Base-by-base conservation (phyloP, 805 yeast genomes). In the Lachancea thermotolerans region DNA sequence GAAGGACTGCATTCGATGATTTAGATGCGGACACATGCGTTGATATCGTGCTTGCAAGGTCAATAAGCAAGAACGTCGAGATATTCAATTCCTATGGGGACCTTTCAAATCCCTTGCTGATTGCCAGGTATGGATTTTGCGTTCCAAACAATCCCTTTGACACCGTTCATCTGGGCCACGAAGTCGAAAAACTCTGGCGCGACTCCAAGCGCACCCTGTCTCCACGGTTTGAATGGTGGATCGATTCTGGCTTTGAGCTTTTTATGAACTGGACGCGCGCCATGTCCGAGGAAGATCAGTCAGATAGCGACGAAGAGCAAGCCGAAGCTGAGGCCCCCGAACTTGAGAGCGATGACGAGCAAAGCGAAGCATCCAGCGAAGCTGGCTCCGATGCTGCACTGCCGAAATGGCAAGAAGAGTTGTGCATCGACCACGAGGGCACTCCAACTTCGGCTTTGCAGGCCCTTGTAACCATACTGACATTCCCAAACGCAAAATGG, bases 51-150 rank as follows among this genome's bases (percentile, higher is more conserved):
- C 56, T 82, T 2, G 67, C 70, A 15, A 60, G 58, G 11, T 57
- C 64, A 1, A 76, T 85, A 0, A 41, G 55, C 1, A 58, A 65
- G 30, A 77, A 78, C 7, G 60, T 69, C 10, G 96, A 91, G 57
- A 57, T 91, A 11, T 85, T 81, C 69, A 89, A 87, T 64, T 80
- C 93, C 0, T 90, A 89, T 55, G 97, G 96, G 0, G 82, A 80
- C 25, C 69, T 82, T 34, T 65, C 81, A 12, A 87, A 85, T 53
- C 70, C 84, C 0, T 73, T 77, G 32, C 65, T 90, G 35, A 61
- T 89, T 11, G 78, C 89, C 11, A 73, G 85, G 46, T 90, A 89
- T 59, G 96, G 96, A 1, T 89, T 90, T 59, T 75, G 81, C 9
- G 68, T 75, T 32, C 66, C 70, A 41, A 66, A 67, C n/a, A 78